Conservation (phyloP, 768 basidiomycete genomes). For the Mycena belliarum region DNA sequence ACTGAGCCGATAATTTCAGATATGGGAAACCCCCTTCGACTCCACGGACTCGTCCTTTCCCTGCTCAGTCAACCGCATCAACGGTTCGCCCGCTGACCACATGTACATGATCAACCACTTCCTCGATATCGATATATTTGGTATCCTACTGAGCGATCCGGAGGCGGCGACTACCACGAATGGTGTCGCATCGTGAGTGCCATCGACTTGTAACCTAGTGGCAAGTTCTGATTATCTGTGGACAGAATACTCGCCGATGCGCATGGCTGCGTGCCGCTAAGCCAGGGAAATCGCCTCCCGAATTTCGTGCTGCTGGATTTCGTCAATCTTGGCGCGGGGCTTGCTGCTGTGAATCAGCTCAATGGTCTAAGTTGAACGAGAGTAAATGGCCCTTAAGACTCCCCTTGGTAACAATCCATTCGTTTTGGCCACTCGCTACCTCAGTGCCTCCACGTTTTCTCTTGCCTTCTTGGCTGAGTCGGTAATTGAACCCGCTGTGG, state of each 20-base stretch:
- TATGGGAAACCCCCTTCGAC: slow-evolving; percentile 40
- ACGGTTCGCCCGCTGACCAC: slow-evolving; percentile 32
- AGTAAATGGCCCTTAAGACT: too few species aligned
- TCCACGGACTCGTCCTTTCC: slow-evolving; percentile 36
- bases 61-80: slow-evolving; percentile 38
- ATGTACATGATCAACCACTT: slow-evolving; percentile 43
- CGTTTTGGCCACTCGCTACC: too few species aligned
- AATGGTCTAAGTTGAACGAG: slow-evolving; percentile 25
- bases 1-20: slow-evolving; percentile 11
- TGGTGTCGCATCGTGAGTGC: slow-evolving; percentile 4
- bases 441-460: too few species aligned
- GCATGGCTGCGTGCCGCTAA: slow-evolving; percentile 31
- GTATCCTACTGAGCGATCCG: slow-evolving; percentile 20
- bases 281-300: slow-evolving; percentile 29
- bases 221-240: neutral
- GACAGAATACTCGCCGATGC: slow-evolving; percentile 25
- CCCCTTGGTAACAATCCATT: too few species aligned
- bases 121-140: slow-evolving; percentile 29
- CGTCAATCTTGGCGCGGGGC: slow-evolving; percentile 32
- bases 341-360: slow-evolving; percentile 29
- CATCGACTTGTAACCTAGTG: neutral
- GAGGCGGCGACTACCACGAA: slow-evolving; percentile 17
- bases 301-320: slow-evolving; percentile 39
- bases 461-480: too few species aligned
- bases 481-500: too few species aligned